These are phyloP conservation scores for Nakaseomyces nivariensis DNA, from an alignment of 1,139 yeast genomes.

Conservation along the genomic window DNA sequence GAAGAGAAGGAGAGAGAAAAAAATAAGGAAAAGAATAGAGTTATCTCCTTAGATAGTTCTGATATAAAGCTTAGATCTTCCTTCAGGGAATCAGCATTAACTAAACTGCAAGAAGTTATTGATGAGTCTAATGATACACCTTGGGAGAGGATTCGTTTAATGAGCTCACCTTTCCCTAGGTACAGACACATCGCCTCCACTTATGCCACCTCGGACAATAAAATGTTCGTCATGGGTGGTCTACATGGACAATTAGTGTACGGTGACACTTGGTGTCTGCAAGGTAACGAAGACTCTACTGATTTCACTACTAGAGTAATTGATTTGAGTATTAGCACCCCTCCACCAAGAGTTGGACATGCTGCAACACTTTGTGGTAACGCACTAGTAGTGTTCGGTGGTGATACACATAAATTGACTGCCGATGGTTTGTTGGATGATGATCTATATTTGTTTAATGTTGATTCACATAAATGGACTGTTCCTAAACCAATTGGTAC, in stretches of 20 bases:
- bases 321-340: slow-evolving; percentile 60
- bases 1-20: not conserved
- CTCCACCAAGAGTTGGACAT: slow-evolving; percentile 96
- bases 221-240: slow-evolving; percentile 86
- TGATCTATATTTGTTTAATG: slow-evolving; percentile 78
- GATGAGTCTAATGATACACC: slow-evolving; percentile 1
- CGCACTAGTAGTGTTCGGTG: slow-evolving; percentile 92
- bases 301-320: slow-evolving; percentile 49
- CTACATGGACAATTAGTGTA: slow-evolving; percentile 80
- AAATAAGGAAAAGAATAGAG: not conserved
- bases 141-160: slow-evolving; percentile 27
- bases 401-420: slow-evolving; percentile 86
- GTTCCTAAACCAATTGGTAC: slow-evolving; percentile 73
- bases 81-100: not conserved
- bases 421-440: slow-evolving; percentile 75
- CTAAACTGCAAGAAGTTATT: not conserved
- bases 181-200: slow-evolving; percentile 82
- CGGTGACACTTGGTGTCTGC: slow-evolving; percentile 81
- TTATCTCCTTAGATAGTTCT: not conserved
- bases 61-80: not conserved
- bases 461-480: slow-evolving; percentile 85
- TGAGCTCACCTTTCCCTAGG: slow-evolving; percentile 81
- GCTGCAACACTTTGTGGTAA: slow-evolving; percentile 88
- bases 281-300: slow-evolving; percentile 37
- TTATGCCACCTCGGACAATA: slow-evolving; percentile 66